Percentiles rank a stretch among this genome's conserved stretches.
These are phyloP conservation scores for Ceratobasidium sp. DNA, from an alignment of 1,284 basidiomycete genomes.

Conservation along the genomic window DNA sequence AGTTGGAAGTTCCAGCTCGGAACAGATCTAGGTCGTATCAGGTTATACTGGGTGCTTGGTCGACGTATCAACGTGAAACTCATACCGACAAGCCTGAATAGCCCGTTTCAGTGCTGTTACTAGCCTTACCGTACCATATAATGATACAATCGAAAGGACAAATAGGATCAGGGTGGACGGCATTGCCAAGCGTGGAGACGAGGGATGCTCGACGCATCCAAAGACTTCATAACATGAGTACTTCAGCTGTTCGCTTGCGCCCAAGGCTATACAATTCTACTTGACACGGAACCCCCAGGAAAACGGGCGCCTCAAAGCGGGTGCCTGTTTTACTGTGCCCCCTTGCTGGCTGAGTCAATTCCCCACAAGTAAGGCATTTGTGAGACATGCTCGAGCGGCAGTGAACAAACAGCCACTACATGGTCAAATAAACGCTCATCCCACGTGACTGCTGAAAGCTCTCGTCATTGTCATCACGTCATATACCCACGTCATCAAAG, in stretches of 20 bases:
- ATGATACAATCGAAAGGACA: neutral
- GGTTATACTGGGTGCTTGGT: too few species aligned
- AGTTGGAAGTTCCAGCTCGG: slow-evolving; percentile 10
- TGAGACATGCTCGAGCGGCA: too few species aligned
- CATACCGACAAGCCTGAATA: neutral
- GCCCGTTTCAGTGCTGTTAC: neutral
- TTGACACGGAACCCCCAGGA: too few species aligned
- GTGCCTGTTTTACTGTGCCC: too few species aligned
- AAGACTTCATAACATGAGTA: too few species aligned
- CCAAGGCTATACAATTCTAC: too few species aligned
- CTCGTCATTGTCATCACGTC: neutral
- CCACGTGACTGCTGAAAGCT: neutral
- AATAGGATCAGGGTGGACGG: neutral
- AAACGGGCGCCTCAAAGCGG: too few species aligned
- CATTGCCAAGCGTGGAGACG: neutral
- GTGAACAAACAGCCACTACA: too few species aligned
- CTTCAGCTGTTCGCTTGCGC: too few species aligned
- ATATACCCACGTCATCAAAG: neutral
- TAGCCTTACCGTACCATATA: neutral
- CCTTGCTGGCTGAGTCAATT: too few species aligned
- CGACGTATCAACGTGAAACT: neutral
- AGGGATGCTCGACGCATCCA: neutral
- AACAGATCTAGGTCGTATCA: neutral
- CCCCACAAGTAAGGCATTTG: too few species aligned
- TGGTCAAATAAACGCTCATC: too few species aligned